Evolutionary conservation across 768 basidiomycete species (phyloP), one percentile per base, ranked within the genome.

Genomic region (Hysterangium stoloniferum): DNA sequence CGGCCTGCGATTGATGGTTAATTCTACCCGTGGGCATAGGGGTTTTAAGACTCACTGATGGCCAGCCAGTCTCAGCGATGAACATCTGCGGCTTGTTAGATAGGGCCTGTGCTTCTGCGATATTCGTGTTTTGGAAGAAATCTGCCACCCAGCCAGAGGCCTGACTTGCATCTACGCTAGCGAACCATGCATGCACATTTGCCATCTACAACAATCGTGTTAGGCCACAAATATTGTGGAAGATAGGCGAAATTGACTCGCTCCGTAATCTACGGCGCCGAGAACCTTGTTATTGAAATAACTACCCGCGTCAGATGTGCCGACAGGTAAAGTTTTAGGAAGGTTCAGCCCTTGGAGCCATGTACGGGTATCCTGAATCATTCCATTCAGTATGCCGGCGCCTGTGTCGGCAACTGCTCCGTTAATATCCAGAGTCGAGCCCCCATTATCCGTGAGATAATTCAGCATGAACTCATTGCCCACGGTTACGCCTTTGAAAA

Each of bases 151-250:
- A 99, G 5, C 57, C 75, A 0, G 93, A 87, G 0, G 86, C 82
- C 3, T 75, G 58, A 4, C 77, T 64, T 22, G 83, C 79, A 6
- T 77, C 73, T 22, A 84, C 76, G 57, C 84, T 80, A n/a, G 85
- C 94, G 62, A 96, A 97, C 90, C 89, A 93, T 3, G 92, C 82
- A 61, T 95, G 92, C 6, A 92, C 89, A 55, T 96, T 95, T 5
- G 89, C 77, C 84, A 93, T 78, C 82, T 85, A 53, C 13, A 31
- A 36, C 3, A 48, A 29, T n/a, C 32, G 33, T n/a, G 24, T 35
- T n/a, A 29, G 17, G 19, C 11, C 5, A 13, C 20, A 17, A 41
- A 29, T 20, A 27, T 27, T 15, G 25, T 27, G 25, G 43, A 24
- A 41, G 7, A 37, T 24, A 32, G 20, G 12, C 48, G 32, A 27